These are phyloP conservation scores for Larix kaempferi DNA, from an alignment of 75 land plant genomes.

Conservation along the genomic window DNA sequence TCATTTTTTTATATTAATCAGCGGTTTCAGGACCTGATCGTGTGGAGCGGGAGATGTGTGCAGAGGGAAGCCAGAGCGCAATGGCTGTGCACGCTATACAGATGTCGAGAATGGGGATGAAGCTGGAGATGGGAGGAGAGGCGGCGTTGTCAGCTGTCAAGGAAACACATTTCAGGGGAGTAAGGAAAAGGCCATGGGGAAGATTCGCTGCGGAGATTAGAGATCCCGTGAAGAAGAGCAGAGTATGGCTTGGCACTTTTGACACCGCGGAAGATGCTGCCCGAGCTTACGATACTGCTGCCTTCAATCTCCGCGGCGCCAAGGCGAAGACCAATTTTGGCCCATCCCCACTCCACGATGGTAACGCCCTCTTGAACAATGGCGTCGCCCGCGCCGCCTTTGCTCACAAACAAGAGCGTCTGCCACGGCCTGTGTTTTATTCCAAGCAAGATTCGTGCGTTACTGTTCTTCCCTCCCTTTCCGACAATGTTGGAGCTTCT, in stretches of 20 bases:
- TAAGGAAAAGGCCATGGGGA: constrained; percentile 4
- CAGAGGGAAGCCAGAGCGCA: no score
- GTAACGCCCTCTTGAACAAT: neutral
- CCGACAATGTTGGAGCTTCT: neutral
- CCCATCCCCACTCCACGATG: neutral
- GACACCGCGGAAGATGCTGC: constrained; percentile 9
- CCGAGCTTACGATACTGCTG: neutral
- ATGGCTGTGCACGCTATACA: constrained; percentile 5
- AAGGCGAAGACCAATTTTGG: constrained; percentile 9
- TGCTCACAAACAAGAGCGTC: neutral
- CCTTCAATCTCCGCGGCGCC: neutral
- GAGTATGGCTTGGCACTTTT: constrained; percentile 4
- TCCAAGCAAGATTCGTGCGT: neutral
- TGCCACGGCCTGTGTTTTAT: neutral
- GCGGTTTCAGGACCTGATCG: no score
- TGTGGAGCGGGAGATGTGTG: no score
- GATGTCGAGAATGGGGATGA: constrained; percentile 7
- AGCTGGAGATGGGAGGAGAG: neutral
- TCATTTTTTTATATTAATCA: no score
- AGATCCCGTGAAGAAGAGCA: constrained; percentile 6
- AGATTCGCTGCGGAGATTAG: constrained; percentile 3
- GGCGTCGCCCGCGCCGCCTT: neutral
- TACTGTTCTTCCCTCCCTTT: neutral
- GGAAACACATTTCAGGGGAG: constrained; percentile 9
- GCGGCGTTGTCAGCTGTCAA: neutral